Evolutionary conservation across 108 stramenopile genomes (phyloP).

Genomic region (Pseudonitzschia multistriata): DNA sequence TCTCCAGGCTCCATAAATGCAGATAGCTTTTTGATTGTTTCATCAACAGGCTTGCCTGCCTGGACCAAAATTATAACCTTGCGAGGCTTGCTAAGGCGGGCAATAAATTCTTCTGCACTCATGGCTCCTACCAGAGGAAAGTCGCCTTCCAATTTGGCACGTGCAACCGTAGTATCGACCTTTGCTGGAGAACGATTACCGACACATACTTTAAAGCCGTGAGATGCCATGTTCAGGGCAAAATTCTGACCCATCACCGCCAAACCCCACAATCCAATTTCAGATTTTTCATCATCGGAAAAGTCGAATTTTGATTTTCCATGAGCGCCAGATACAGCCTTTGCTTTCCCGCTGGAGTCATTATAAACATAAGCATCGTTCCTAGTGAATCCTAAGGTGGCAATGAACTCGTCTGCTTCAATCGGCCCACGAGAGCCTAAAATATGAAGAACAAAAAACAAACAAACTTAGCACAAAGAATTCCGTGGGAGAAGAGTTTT

Average conservation of each 20-base stretch:
- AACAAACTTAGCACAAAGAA: not conserved
- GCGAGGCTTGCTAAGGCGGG: slow-evolving; percentile 80
- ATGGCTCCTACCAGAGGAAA: slow-evolving; percentile 80
- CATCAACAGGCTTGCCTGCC: slow-evolving; percentile 95
- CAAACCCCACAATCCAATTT: slow-evolving; percentile 93
- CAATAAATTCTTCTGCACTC: slow-evolving; percentile 66
- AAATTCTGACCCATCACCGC: slow-evolving; percentile 99
- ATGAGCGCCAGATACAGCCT: not conserved
- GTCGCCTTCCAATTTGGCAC: slow-evolving; percentile 89
- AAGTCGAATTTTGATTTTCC: not conserved
- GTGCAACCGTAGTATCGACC: slow-evolving; percentile 86
- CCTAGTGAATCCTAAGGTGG: slow-evolving; percentile 4
- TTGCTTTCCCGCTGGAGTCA: not conserved
- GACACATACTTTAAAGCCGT: slow-evolving; percentile 90
- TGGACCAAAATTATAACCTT: slow-evolving; percentile 92
- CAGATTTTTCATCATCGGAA: slow-evolving; percentile 47
- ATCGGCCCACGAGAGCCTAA: slow-evolving; percentile 69
- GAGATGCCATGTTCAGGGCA: slow-evolving; percentile 88
- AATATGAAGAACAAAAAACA: not conserved
- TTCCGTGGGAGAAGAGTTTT: not conserved
- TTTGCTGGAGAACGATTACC: slow-evolving; percentile 90
- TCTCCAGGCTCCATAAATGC: slow-evolving; percentile 88
- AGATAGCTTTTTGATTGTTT: slow-evolving; percentile 76
- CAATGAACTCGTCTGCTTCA: slow-evolving; percentile 73
- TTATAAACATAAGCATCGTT: not conserved